These are phyloP conservation scores for Talaromyces ruber DNA, from an alignment of 495 filamentous ascomycete genomes.

Conservation along the genomic window DNA sequence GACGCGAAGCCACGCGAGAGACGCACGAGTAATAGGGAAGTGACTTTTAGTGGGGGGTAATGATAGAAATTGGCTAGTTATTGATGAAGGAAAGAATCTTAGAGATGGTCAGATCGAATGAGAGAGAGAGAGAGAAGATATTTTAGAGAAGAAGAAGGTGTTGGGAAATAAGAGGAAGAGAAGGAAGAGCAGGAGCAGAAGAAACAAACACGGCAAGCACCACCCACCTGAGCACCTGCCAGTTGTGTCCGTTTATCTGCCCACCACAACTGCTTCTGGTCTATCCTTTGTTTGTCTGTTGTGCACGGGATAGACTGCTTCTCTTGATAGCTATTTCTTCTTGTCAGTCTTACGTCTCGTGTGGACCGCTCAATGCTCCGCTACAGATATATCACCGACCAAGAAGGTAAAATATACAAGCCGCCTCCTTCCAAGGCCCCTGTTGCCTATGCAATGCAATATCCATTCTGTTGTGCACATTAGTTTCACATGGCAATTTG, in stretches of 20 bases:
- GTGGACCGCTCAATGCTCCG: not conserved
- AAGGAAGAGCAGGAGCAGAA: not conserved
- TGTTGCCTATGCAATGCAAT: not conserved
- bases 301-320: not conserved
- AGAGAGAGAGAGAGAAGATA: not conserved
- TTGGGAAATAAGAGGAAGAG: not conserved
- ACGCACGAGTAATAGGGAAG: not conserved
- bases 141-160: conserved; percentile 16
- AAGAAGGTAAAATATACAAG: not conserved
- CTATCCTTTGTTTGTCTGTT: not conserved
- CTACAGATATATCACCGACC: not conserved
- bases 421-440: not conserved
- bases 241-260: not conserved
- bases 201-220: not conserved
- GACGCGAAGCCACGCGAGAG: not conserved
- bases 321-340: not conserved
- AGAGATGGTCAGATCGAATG: not conserved
- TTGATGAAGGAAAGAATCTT: too few relatives aligned
- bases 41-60: not conserved
- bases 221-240: not conserved
- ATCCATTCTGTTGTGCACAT: not conserved
- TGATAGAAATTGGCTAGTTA: not conserved
- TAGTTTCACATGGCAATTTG: not conserved
- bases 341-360: not conserved
- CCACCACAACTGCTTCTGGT: not conserved